Conservation (phyloP, 116 monocot species). For the Trichopus zeylanicus region DNA sequence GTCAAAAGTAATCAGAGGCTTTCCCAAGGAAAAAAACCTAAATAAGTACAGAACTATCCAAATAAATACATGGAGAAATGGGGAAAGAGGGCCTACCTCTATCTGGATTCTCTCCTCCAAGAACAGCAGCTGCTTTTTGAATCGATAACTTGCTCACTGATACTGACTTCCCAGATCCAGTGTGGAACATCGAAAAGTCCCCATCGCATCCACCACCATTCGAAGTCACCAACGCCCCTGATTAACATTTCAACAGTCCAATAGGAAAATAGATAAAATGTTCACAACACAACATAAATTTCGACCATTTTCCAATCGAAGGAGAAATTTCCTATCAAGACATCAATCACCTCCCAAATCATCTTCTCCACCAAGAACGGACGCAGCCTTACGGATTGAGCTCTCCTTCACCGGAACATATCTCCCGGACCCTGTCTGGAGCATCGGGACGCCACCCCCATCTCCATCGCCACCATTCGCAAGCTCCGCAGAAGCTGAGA, state of each 20-base stretch:
- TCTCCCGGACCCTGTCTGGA: slow-evolving; percentile 33
- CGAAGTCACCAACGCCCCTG: neutral
- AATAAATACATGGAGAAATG: neutral
- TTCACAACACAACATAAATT: neutral
- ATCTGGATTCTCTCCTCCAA: slow-evolving; percentile 14
- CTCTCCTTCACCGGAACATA: slow-evolving; percentile 27
- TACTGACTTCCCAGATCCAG: slow-evolving; percentile 49
- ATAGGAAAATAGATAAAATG: neutral
- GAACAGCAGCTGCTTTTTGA: slow-evolving; percentile 27
- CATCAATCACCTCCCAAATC: slow-evolving; percentile 9
- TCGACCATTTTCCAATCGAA: neutral
- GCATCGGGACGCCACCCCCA: slow-evolving; percentile 13
- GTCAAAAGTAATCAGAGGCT: neutral
- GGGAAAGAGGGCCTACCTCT: slow-evolving; percentile 6
- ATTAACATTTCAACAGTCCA: neutral
- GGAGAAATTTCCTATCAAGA: neutral
- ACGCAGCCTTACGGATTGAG: slow-evolving; percentile 36
- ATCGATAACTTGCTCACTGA: slow-evolving; percentile 37
- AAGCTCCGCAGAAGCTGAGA: slow-evolving; percentile 23
- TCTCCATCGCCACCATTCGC: slow-evolving; percentile 9
- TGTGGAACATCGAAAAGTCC: slow-evolving; percentile 39
- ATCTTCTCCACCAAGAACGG: slow-evolving; percentile 10
- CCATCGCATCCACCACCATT: neutral
- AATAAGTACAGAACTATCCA: neutral
- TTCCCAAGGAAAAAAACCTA: neutral